These are phyloP conservation scores for Garcia nutans DNA, from an alignment of 345 rosid species.

Conservation along the genomic window DNA sequence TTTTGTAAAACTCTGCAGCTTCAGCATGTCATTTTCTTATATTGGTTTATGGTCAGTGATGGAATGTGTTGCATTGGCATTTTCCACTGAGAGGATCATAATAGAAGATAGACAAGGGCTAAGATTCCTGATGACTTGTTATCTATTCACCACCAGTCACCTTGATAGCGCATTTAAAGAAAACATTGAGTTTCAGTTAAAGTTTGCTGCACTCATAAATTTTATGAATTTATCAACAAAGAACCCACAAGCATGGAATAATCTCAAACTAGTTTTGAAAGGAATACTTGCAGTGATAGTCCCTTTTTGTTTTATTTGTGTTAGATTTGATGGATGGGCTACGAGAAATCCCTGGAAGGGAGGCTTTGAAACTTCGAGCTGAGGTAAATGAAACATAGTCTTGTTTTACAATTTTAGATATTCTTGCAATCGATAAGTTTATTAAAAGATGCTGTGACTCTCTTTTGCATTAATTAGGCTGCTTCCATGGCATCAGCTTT, in stretches of 20 bases:
- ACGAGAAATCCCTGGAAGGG: slow-evolving; percentile 86
- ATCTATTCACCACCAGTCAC: background rate
- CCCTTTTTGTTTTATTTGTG: background rate
- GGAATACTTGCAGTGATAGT: background rate
- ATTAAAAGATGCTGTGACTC: background rate
- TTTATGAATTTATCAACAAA: background rate
- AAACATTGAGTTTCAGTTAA: background rate
- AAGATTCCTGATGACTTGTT: background rate
- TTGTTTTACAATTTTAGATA: background rate
- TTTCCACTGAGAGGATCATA: background rate
- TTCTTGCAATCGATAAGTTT: background rate
- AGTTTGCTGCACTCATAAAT: background rate
- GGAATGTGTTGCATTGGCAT: background rate
- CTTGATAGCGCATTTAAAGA: background rate
- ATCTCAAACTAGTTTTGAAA: background rate
- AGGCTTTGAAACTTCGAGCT: slow-evolving; percentile 88
- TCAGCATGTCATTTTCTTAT: background rate
- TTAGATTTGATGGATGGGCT: slow-evolving; percentile 88
- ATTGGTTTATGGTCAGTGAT: background rate
- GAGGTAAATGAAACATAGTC: slow-evolving; percentile 47
- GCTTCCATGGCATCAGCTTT: slow-evolving; percentile 72
- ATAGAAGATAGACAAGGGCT: background rate
- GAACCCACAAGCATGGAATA: background rate
- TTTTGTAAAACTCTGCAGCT: background rate
- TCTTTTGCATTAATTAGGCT: slow-evolving; percentile 46